These are phyloP conservation scores for Sicyos baderoa DNA, from an alignment of 306 rosid species.

Conservation along the genomic window DNA sequence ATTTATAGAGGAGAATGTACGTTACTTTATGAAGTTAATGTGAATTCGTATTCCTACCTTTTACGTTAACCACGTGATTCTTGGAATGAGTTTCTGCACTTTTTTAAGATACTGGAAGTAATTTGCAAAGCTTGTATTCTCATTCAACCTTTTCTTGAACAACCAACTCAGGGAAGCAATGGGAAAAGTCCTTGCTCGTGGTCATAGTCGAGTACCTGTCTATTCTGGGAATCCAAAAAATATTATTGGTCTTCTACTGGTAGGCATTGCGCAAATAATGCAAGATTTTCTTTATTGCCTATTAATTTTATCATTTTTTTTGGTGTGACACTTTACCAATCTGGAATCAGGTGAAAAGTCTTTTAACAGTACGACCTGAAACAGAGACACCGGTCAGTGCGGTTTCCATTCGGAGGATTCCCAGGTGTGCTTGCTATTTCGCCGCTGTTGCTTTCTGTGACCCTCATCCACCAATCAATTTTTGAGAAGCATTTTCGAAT, in stretches of 20 bases:
- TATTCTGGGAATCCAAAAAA: conserved; percentile 87
- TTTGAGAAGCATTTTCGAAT: neutral
- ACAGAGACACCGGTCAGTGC: conserved; percentile 94
- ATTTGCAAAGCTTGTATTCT: neutral
- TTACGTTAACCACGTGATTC: neutral
- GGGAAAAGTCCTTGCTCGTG: conserved; percentile 95
- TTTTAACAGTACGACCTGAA: conserved; percentile 90
- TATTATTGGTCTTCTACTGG: conserved; percentile 83
- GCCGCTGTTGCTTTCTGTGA: neutral
- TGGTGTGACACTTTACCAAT: conserved; percentile 6
- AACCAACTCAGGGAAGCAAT: conserved; percentile 76
- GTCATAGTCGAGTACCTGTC: conserved; percentile 97
- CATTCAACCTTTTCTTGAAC: neutral
- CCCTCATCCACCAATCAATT: neutral
- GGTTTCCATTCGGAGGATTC: conserved; percentile 86
- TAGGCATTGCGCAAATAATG: conserved; percentile 12
- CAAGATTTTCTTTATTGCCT: neutral
- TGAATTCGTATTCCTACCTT: conserved; percentile 3
- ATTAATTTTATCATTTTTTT: conserved; percentile 15
- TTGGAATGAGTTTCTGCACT: conserved; percentile 4
- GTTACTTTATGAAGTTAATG: neutral
- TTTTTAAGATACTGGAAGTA: neutral
- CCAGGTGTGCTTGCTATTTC: conserved; percentile 46
- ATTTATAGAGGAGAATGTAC: neutral
- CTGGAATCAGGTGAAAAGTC: conserved; percentile 73